A percentile compares a stretch with the other conserved stretches of the same genome.
These are phyloP conservation scores for Gnaphalium uliginosum DNA, from an alignment of 129 eudicot species.

Conservation along the genomic window DNA sequence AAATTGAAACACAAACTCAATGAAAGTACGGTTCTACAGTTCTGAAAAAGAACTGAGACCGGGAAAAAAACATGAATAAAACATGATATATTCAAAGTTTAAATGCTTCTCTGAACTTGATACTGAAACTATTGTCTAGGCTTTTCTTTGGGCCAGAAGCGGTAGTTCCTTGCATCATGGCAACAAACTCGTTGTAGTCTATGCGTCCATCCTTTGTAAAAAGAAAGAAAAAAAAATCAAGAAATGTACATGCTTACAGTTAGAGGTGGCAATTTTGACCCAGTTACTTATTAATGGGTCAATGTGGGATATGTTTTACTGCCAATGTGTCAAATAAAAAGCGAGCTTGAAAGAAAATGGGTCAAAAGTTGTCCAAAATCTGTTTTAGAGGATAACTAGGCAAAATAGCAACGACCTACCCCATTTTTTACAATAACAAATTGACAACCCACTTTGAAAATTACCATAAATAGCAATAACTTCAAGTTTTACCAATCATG, in stretches of 20 bases:
- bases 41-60: constrained; percentile 5
- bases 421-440: neutral
- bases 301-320: neutral
- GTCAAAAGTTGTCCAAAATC: neutral
- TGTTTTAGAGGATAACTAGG: neutral
- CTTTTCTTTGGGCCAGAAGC: constrained; percentile 53
- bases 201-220: constrained; percentile 74
- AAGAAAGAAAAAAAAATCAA: neutral
- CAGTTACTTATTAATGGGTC: neutral
- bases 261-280: neutral
- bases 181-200: constrained; percentile 82
- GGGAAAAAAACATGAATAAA: neutral
- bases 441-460: no score
- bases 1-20: constrained; percentile 29
- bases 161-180: constrained; percentile 79
- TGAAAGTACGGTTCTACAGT: constrained; percentile 18
- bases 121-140: constrained; percentile 73
- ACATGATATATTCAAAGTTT: constrained; percentile 40
- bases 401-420: neutral
- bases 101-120: constrained; percentile 63
- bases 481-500: neutral
- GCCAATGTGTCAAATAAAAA: neutral
- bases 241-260: neutral
- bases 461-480: neutral
- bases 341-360: neutral